These are phyloP conservation scores for Chlorella sp. DNA, from an alignment of 139 green algal species.

Conservation along the genomic window DNA sequence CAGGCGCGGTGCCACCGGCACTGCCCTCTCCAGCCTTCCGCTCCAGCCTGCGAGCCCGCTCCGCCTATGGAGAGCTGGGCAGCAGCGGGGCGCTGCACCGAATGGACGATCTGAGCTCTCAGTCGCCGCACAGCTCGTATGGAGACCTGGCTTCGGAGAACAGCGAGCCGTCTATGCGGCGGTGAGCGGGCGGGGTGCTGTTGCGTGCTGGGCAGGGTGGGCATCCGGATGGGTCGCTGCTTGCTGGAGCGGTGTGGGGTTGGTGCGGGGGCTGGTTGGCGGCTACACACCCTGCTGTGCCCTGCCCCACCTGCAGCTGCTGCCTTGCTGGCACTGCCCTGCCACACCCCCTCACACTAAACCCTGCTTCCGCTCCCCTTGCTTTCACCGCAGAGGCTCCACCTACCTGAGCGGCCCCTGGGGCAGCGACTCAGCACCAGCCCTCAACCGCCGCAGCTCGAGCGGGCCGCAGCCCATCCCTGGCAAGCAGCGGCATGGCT, in stretches of 20 bases:
- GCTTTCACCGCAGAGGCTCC: not conserved
- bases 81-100: not conserved
- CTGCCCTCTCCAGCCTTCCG: not conserved
- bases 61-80: not conserved
- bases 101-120: not conserved
- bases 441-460: not conserved
- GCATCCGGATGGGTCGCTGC: too few species aligned
- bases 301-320: too few species aligned
- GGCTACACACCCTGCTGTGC: too few species aligned
- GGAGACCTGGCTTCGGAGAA: not conserved
- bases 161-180: not conserved
- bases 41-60: too few species aligned
- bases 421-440: not conserved
- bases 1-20: not conserved
- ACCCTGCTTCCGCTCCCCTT: not conserved
- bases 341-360: not conserved
- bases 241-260: too few species aligned
- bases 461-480: conserved; percentile 27
- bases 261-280: too few species aligned
- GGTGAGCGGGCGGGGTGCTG: not conserved
- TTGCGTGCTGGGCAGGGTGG: too few species aligned
- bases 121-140: conserved; percentile 16
- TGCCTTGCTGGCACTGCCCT: too few species aligned
- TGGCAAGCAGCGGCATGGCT: not conserved
- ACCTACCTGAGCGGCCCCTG: not conserved